Percentiles rank a stretch among this genome's conserved stretches.
Conservation (phyloP, 305 asterid species). For the Fraxinus greggii region DNA sequence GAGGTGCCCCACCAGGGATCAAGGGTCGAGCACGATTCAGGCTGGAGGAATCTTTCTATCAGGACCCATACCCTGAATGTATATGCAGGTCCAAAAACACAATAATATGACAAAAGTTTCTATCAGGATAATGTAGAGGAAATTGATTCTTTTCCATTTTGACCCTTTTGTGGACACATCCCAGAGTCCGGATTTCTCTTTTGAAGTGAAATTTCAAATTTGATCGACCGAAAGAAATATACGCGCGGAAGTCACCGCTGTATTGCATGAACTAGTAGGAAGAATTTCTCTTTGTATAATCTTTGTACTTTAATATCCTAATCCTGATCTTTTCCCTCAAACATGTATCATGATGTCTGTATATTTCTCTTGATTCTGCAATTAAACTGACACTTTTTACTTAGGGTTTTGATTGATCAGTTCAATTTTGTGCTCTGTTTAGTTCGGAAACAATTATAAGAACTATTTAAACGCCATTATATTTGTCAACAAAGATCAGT, state of each 20-base stretch:
- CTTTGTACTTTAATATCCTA: not conserved
- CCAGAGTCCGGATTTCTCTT: not conserved
- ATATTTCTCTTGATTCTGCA: not conserved
- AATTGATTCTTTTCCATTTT: not conserved
- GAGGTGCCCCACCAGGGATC: conserved; percentile 68
- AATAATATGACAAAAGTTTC: conserved; percentile 22
- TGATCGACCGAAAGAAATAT: not conserved
- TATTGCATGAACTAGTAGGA: not conserved
- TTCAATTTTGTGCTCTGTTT: not conserved
- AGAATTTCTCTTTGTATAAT: not conserved
- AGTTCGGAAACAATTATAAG: not conserved
- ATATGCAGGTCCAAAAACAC: conserved; percentile 53
- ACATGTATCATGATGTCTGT: not conserved
- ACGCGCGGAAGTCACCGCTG: not conserved
- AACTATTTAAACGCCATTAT: not conserved
- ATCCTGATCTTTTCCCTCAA: not conserved
- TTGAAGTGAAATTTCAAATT: not conserved
- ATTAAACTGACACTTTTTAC: not conserved
- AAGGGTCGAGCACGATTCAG: conserved; percentile 73
- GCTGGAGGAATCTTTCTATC: conserved; percentile 80
- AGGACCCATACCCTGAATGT: conserved; percentile 90
- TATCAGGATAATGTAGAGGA: not conserved
- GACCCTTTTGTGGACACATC: not conserved
- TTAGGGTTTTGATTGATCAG: not conserved
- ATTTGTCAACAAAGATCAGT: not conserved